A percentile compares a stretch with the other conserved stretches of the same genome.
These are phyloP conservation scores for Umbilicus rupestris DNA, from an alignment of 164 flowering plant genomes.

Conservation along the genomic window DNA sequence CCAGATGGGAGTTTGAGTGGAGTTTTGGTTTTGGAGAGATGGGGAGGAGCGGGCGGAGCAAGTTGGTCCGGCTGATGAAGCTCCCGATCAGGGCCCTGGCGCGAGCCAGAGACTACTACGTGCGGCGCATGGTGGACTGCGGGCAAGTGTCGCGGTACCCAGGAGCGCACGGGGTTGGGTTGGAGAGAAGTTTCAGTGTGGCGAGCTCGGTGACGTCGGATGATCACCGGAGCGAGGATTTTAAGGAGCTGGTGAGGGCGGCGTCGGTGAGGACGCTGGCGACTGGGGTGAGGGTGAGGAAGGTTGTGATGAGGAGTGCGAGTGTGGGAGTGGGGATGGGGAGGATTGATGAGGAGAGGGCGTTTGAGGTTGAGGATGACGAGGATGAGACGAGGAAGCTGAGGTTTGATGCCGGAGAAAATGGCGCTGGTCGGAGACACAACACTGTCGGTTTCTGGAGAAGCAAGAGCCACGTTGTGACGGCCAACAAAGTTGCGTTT, in stretches of 20 bases:
- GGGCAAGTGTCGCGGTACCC: neutral
- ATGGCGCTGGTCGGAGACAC: slow-evolving; percentile 1
- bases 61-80: neutral
- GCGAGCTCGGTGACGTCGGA: slow-evolving; percentile 19
- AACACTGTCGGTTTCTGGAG: slow-evolving; percentile 28
- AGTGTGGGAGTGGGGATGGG: slow-evolving; percentile 58
- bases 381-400: slow-evolving; percentile 4
- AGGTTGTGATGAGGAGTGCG: slow-evolving; percentile 26
- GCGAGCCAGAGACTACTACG: slow-evolving; percentile 2
- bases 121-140: slow-evolving; percentile 1
- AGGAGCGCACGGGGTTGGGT: neutral
- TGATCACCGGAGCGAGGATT: slow-evolving; percentile 23
- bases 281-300: slow-evolving; percentile 13
- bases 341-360: slow-evolving; percentile 60
- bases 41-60: neutral
- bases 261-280: slow-evolving; percentile 31
- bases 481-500: slow-evolving; percentile 12
- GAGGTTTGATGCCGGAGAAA: slow-evolving; percentile 20
- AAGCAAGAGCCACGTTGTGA: slow-evolving; percentile 48
- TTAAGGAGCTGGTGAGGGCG: slow-evolving; percentile 43
- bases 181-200: slow-evolving; percentile 14
- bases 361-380: slow-evolving; percentile 30
- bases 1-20: too few relatives aligned
- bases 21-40: neutral
- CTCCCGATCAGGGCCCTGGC: neutral